Conservation (phyloP, 2,329 filamentous ascomycete species). For the Xylariaceae sp. region DNA sequence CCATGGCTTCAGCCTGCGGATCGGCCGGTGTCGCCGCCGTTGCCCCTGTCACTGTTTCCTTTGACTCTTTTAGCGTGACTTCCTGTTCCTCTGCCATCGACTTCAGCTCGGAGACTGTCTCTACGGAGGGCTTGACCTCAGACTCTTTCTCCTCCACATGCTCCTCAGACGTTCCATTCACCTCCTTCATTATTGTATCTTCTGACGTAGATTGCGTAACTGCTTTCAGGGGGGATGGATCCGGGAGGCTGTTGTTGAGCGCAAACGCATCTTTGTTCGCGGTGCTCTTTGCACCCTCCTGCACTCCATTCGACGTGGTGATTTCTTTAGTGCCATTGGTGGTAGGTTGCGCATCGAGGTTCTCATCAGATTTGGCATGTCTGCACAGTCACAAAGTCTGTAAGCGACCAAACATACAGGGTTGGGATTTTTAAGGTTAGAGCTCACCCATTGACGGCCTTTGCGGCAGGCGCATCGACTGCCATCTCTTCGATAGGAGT, state of each 20-base stretch:
- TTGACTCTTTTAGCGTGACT: slow-evolving; percentile 1
- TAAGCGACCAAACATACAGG: too few relatives aligned
- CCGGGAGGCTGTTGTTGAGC: slow-evolving; percentile 19
- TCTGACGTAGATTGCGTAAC: slow-evolving; percentile 1
- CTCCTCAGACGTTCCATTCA: slow-evolving; percentile 12
- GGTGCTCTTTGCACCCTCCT: slow-evolving; percentile 10
- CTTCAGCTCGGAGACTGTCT: slow-evolving; percentile 3
- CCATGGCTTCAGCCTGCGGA: slow-evolving; percentile 26
- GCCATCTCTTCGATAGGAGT: slow-evolving; percentile 40
- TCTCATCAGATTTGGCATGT: slow-evolving; percentile 19
- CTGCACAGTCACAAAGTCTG: slow-evolving; percentile 10
- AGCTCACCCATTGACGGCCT: slow-evolving; percentile 56
- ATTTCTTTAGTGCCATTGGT: slow-evolving; percentile 24
- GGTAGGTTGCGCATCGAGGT: slow-evolving; percentile 6
- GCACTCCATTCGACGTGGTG: background rate
- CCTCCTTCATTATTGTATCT: slow-evolving; percentile 20
- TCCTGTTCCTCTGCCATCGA: slow-evolving; percentile 10
- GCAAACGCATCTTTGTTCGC: slow-evolving; percentile 23
- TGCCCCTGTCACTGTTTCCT: background rate
- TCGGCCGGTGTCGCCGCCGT: background rate
- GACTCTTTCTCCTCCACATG: slow-evolving; percentile 11
- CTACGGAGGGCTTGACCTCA: slow-evolving; percentile 1
- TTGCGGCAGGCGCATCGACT: slow-evolving; percentile 40
- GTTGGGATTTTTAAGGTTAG: too few relatives aligned
- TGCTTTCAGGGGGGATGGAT: slow-evolving; percentile 15